Percentiles rank a stretch among this genome's conserved stretches.
phyloP scores from a whole-genome alignment of 1,284 basidiomycete genomes.

The Laetiporus sulphureus region DNA sequence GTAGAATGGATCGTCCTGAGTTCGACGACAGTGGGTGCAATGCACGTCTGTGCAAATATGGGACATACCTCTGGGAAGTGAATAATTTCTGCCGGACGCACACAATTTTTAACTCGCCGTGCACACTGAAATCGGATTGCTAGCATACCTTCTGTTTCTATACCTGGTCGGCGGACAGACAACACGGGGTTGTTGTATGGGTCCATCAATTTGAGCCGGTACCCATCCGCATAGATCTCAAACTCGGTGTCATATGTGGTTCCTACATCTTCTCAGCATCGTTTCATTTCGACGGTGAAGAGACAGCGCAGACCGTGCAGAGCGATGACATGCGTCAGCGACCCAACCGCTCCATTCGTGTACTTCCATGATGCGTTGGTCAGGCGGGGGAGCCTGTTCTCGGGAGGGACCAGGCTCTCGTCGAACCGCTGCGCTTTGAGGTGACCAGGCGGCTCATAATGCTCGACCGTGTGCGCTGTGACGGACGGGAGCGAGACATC shows the following conservation, averaged over 20 bases:
- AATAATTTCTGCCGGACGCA: not conserved
- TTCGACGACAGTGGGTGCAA: not conserved
- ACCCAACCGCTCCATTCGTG: constrained; percentile 43
- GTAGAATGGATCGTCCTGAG: constrained; percentile 31
- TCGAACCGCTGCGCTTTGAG: constrained; percentile 46
- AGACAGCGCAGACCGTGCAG: constrained; percentile 38
- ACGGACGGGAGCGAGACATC: constrained; percentile 45
- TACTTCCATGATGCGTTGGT: constrained; percentile 40
- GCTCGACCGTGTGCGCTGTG: constrained; percentile 39
- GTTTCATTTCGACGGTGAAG: not conserved
- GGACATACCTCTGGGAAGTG: constrained; percentile 4
- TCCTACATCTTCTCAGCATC: constrained; percentile 7
- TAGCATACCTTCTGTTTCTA: constrained; percentile 17
- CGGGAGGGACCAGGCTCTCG: constrained; percentile 32
- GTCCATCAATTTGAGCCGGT: constrained; percentile 29
- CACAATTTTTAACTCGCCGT: too few relatives aligned
- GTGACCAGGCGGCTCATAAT: constrained; percentile 45
- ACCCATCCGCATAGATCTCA: constrained; percentile 49
- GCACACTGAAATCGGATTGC: too few relatives aligned
- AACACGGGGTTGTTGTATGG: constrained; percentile 30
- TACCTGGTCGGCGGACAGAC: constrained; percentile 28
- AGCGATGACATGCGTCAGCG: constrained; percentile 45
- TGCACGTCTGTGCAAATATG: constrained; percentile 8
- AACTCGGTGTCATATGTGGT: constrained; percentile 37
- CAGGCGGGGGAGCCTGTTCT: constrained; percentile 28